Conservation (phyloP, 2,329 filamentous ascomycete species). For the Neoarthrinium moseri region DNA sequence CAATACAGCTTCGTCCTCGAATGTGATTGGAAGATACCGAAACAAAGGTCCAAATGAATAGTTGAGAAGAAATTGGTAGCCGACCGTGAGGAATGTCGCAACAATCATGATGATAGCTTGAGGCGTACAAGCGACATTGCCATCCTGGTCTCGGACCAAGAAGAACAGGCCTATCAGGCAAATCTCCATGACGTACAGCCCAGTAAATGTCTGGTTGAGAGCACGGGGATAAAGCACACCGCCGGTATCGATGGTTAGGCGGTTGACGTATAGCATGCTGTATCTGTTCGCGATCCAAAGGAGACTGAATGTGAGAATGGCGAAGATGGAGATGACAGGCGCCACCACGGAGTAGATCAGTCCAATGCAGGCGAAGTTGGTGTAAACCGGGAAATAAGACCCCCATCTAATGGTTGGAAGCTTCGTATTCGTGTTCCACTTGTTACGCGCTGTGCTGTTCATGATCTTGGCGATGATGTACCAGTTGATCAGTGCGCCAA, state of each 20-base stretch:
- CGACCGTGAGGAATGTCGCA: slow-evolving; percentile 63
- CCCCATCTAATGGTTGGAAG: slow-evolving; percentile 84
- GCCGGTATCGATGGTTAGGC: slow-evolving; percentile 86
- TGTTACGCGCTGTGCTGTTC: slow-evolving; percentile 78
- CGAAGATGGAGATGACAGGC: slow-evolving; percentile 88
- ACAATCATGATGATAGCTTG: slow-evolving; percentile 88
- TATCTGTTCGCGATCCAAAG: slow-evolving; percentile 97
- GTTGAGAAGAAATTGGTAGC: slow-evolving; percentile 82
- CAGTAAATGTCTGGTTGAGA: slow-evolving; percentile 93
- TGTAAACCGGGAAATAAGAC: slow-evolving; percentile 92
- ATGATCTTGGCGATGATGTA: slow-evolving; percentile 77
- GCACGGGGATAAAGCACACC: slow-evolving; percentile 88
- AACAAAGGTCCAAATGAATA: slow-evolving; percentile 81
- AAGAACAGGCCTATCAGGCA: slow-evolving; percentile 90
- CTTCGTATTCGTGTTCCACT: slow-evolving; percentile 81
- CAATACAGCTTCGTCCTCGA: slow-evolving; percentile 92
- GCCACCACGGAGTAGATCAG: slow-evolving; percentile 87
- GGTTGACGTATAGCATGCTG: slow-evolving; percentile 91
- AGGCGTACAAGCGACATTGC: slow-evolving; percentile 59
- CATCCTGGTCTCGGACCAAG: slow-evolving; percentile 60
- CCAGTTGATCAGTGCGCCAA: slow-evolving; percentile 76
- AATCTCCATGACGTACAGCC: slow-evolving; percentile 91
- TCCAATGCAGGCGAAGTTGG: slow-evolving; percentile 91
- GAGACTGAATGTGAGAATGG: slow-evolving; percentile 85
- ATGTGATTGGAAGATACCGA: slow-evolving; percentile 86